phyloP scores from a whole-genome alignment of 768 basidiomycete species.

The Phylloporus scabripes region DNA sequence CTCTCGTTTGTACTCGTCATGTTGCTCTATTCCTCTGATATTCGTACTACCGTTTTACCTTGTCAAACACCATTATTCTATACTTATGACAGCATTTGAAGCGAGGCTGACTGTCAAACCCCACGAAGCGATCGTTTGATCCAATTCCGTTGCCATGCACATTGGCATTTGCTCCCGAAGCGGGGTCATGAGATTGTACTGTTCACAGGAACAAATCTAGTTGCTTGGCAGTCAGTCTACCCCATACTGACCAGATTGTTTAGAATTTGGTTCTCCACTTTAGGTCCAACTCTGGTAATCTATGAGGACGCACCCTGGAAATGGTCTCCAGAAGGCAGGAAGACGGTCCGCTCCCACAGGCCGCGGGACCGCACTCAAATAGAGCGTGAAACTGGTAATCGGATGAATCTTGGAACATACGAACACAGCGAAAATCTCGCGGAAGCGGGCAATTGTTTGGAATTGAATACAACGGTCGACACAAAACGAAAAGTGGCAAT shows the following conservation, averaged over 20 bases:
- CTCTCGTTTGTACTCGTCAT: conserved; percentile 17
- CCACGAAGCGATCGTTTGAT: background rate
- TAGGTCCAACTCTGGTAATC: background rate
- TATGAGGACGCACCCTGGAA: background rate
- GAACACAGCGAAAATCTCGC: conserved; percentile 1
- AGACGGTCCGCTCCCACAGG: background rate
- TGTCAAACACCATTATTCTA: conserved; percentile 1
- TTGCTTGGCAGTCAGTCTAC: background rate
- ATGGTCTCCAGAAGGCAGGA: background rate
- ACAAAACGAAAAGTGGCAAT: conserved; percentile 6
- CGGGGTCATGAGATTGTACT: background rate
- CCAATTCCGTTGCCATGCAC: background rate
- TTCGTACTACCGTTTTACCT: conserved; percentile 6
- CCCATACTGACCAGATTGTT: background rate
- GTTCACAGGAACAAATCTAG: too few relatives aligned
- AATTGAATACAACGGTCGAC: conserved; percentile 1
- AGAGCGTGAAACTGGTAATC: conserved; percentile 4
- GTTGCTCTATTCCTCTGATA: conserved; percentile 5
- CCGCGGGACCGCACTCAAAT: background rate
- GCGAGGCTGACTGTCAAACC: background rate
- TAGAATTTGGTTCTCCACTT: background rate
- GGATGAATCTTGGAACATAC: conserved; percentile 3
- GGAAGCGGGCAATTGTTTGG: conserved; percentile 10
- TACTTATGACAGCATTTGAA: background rate
- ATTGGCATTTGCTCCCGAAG: too few relatives aligned